phyloP scores from a whole-genome alignment of 2,329 filamentous ascomycete genomes.

The Colletotrichum orbiculare region DNA sequence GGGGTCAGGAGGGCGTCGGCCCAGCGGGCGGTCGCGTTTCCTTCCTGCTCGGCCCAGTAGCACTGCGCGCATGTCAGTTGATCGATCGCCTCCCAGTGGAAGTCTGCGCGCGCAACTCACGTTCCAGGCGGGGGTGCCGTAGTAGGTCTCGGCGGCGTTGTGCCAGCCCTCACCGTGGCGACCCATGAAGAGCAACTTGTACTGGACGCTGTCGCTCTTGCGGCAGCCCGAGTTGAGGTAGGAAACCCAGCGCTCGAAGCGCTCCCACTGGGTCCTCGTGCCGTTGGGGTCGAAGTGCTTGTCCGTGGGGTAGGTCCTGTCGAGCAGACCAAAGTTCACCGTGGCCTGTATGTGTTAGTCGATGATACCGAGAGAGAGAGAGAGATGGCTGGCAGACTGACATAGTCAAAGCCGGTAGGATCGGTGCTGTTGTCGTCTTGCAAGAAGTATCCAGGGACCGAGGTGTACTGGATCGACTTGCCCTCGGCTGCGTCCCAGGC shows the following conservation, averaged over 20 bases:
- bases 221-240: constrained; percentile 59
- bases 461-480: constrained; percentile 67
- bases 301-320: constrained; percentile 70
- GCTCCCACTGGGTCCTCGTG: constrained; percentile 70
- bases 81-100: background rate
- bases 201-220: constrained; percentile 59
- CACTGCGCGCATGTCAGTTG: constrained; percentile 53
- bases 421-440: constrained; percentile 70
- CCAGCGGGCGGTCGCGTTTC: constrained; percentile 73
- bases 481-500: constrained; percentile 46
- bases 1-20: constrained; percentile 71
- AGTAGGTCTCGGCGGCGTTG: constrained; percentile 72
- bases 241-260: constrained; percentile 68
- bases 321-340: constrained; percentile 74
- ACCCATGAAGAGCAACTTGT: constrained; percentile 75
- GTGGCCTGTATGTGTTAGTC: constrained; percentile 55
- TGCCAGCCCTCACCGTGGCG: constrained; percentile 77
- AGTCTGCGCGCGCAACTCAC: constrained; percentile 50
- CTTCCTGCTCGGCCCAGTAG: constrained; percentile 74
- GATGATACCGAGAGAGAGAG: background rate
- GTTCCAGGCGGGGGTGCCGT: constrained; percentile 77
- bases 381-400: constrained; percentile 46
- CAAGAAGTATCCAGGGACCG: constrained; percentile 71
- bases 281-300: constrained; percentile 49
- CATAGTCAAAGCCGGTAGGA: constrained; percentile 71